These are phyloP conservation scores for Hericium rajendrae DNA, from an alignment of 768 basidiomycete species.

Conservation along the genomic window DNA sequence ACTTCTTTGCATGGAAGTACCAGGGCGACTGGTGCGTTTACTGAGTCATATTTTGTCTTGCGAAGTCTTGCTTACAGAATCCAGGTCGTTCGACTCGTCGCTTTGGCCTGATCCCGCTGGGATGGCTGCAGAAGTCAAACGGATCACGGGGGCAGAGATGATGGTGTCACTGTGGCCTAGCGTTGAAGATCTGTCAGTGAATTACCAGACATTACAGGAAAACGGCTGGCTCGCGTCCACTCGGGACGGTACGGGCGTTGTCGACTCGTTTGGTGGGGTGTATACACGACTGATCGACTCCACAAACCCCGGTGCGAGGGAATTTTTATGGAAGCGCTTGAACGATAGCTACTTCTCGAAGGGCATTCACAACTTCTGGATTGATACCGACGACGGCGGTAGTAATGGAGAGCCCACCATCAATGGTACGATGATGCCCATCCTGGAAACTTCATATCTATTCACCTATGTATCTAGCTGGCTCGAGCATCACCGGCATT, in stretches of 20 bases:
- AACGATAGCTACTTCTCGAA: not conserved
- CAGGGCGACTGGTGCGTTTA: not conserved
- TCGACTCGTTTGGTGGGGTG: not conserved
- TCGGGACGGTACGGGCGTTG: not conserved
- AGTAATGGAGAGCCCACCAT: not conserved
- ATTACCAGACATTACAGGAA: not conserved
- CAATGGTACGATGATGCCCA: not conserved
- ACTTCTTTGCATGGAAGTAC: not conserved
- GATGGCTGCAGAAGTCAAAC: not conserved
- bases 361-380: not conserved
- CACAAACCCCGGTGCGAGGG: not conserved
- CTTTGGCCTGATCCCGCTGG: not conserved
- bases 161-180: not conserved
- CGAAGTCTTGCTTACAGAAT: too few species aligned
- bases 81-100: not conserved
- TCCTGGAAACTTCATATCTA: not conserved
- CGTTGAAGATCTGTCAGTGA: not conserved
- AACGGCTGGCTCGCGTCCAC: not conserved
- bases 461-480: not conserved
- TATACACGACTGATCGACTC: not conserved
- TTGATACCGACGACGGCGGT: not conserved
- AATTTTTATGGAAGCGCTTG: not conserved
- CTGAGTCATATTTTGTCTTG: too few species aligned
- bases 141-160: not conserved
- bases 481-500: not conserved